Percentiles rank a stretch among this genome's conserved stretches.
These are phyloP conservation scores for Zygosaccharomyces lentus DNA, from an alignment of 805 yeast genomes.

Conservation along the genomic window DNA sequence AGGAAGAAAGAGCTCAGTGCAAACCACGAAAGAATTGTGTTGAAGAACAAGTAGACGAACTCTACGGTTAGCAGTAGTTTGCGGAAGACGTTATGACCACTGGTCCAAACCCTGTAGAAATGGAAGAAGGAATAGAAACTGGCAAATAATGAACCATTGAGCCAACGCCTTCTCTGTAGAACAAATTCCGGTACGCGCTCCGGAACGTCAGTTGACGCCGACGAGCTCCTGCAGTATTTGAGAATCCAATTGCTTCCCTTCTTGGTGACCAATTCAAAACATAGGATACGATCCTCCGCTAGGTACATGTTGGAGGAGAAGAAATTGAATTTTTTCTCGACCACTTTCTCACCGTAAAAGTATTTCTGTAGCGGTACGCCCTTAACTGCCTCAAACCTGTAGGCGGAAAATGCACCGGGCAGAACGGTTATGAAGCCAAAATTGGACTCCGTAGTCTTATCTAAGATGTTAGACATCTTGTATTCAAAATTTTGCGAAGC, in stretches of 20 bases:
- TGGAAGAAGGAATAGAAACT: slow-evolving; percentile 83
- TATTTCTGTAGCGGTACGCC: slow-evolving; percentile 87
- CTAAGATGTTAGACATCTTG: slow-evolving; percentile 89
- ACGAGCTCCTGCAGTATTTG: slow-evolving; percentile 80
- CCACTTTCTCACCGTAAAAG: slow-evolving; percentile 84
- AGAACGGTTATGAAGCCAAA: slow-evolving; percentile 93
- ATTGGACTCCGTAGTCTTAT: slow-evolving; percentile 91
- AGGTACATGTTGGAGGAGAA: slow-evolving; percentile 95
- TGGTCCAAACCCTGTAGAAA: slow-evolving; percentile 68
- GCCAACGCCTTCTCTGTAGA: slow-evolving; percentile 92
- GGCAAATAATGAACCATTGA: slow-evolving; percentile 94
- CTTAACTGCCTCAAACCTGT: slow-evolving; percentile 74
- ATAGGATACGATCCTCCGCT: slow-evolving; percentile 93
- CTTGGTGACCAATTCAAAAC: slow-evolving; percentile 94
- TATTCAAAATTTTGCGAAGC: slow-evolving; percentile 98
- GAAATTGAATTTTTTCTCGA: slow-evolving; percentile 64
- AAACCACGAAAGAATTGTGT: slow-evolving; percentile 84
- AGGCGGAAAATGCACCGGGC: slow-evolving; percentile 97
- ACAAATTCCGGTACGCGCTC: slow-evolving; percentile 81
- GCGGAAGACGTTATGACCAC: slow-evolving; percentile 66
- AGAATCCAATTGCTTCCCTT: slow-evolving; percentile 67
- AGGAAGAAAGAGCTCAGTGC: slow-evolving; percentile 85
- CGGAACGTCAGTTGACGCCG: slow-evolving; percentile 95
- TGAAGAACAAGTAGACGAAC: slow-evolving; percentile 70
- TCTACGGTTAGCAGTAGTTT: slow-evolving; percentile 72